Evolutionary conservation across 202 grass and related monocot genomes (phyloP), one percentile per base, ranked within the genome.

Genomic region (Setaria viridis): DNA sequence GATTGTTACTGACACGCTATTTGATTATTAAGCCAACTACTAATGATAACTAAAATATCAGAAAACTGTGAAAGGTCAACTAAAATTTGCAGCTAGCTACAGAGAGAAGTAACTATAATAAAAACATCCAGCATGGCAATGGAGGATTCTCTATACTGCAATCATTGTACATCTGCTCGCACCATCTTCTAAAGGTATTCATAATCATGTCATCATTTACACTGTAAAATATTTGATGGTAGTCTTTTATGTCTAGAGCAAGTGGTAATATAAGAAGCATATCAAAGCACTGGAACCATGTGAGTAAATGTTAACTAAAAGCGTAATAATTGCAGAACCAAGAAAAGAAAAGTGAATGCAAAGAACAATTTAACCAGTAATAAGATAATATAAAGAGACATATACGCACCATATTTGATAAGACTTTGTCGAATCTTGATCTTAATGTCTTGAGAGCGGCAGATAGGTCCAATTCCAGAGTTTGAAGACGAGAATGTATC

Each of bases 401-500:
- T 59, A 80, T 57, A 77, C 78, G 88, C 75, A 99, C 97, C 87
- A 93, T 53, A 53, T 94, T 80, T 66, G 85, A 83, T 63, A 87
- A 78, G 84, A 92, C 84, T 64, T 62, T 87, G 32, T 94, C 90
- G 37, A 88, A 86, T 93, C 78, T 96, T 69, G 85, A 96, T 82
- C 90, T 92, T 80, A 97, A 55, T 72, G 85, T 90, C 32, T 87
- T 79, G 58, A 93, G 89, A 85, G 91, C 79, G 65, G 82, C 65
- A 56, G 78, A 91, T 87, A 99, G 94, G 85, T 91, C 91, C 45
- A 88, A 80, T 74, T 97, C 97, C 74, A 99, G 90, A 75, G 49
- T 88, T 42, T 97, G 92, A 89, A 99, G 87, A 42, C 87, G 88
- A 66, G 53, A 63, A 69, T 77, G 84, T 89, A 94, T 94, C 64